Base-by-base conservation (phyloP, 73 alveolate species). In the Paramecium biaurelia region DNA sequence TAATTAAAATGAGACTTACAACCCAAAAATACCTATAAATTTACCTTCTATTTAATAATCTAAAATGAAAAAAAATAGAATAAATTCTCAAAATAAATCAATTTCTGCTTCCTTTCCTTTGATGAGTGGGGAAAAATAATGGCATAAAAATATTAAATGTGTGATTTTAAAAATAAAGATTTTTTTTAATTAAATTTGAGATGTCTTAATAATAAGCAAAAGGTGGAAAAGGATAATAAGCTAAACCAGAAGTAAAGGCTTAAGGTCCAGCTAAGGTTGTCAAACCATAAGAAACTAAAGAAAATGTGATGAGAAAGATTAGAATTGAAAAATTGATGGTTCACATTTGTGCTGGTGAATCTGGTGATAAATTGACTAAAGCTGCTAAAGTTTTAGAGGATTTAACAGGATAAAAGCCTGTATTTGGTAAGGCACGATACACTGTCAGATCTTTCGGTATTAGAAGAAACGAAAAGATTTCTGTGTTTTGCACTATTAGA, bases 341-440 rank as follows among this genome's bases (percentile, higher is more conserved):
- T 90, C 94, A 95, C 93, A 93, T 93, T 70, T 89, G 96, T 57
- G 97, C 93, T 63, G 97, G 97, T 56, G 96, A 94, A 49, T 87
- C 97, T 70, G 98, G 98, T 58, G 98, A 95, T 93, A 95, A 93
- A 92, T 86, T 95, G 84, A 95, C 98, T 49, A 95, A 90, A 82
- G 98, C 98, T 42, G 93, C 95, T 45, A 95, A 95, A 88, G 98
- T 95, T 58, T 85, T 95, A 85, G 93, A 63, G 68, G 96, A 95
- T 70, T 90, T 95, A 67, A 89, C 98, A 68, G 96, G 95, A 14
- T 96, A 95, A 89, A 94, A 89, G 72, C 98, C 98, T 68, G 96
- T 95, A 23, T 89, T 92, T 74, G 94, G 96, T 67, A 95, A 92
- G 93, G 98, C 98, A 28, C 68, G 96, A 92, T 95, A 95, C 89